Evolutionary conservation across 495 filamentous ascomycete species (phyloP).

Genomic region (Talaromyces wortmannii): DNA sequence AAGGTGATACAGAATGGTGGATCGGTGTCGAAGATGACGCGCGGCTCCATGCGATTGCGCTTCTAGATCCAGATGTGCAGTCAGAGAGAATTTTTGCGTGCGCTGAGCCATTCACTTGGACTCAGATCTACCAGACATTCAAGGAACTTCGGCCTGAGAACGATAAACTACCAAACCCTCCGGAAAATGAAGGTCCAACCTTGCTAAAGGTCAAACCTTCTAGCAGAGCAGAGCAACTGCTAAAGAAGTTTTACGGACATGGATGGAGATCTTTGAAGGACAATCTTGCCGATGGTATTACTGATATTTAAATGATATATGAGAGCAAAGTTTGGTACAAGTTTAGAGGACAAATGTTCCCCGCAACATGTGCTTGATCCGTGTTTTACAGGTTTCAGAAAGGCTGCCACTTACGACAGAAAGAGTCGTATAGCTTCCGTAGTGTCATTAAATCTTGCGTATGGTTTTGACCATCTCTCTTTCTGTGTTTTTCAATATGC

Average conservation of each 20-base stretch:
- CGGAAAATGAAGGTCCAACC: conserved; percentile 14
- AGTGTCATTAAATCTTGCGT: too few relatives aligned
- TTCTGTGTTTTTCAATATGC: not conserved
- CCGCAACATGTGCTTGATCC: too few relatives aligned
- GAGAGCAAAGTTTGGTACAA: too few relatives aligned
- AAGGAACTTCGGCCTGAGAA: conserved; percentile 9
- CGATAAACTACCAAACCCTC: conserved; percentile 11
- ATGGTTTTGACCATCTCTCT: not conserved
- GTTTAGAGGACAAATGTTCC: too few relatives aligned
- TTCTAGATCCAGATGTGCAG: conserved; percentile 29
- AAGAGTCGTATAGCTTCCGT: too few relatives aligned
- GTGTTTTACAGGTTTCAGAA: too few relatives aligned
- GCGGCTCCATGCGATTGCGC: conserved; percentile 37
- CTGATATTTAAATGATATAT: too few relatives aligned
- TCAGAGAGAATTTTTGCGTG: conserved; percentile 39
- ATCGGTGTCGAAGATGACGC: conserved; percentile 44
- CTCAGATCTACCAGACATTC: conserved; percentile 16
- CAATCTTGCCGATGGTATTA: conserved; percentile 4
- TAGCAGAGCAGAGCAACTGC: conserved; percentile 9
- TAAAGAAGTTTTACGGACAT: conserved; percentile 8
- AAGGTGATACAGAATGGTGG: conserved; percentile 14
- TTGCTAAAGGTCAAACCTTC: conserved; percentile 10
- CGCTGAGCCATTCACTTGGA: conserved; percentile 27
- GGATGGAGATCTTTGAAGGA: conserved; percentile 11
- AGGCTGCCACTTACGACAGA: too few relatives aligned